Evolutionary conservation across 2,329 filamentous ascomycete species (phyloP).

Genomic region (Neopestalotiopsis rosae): DNA sequence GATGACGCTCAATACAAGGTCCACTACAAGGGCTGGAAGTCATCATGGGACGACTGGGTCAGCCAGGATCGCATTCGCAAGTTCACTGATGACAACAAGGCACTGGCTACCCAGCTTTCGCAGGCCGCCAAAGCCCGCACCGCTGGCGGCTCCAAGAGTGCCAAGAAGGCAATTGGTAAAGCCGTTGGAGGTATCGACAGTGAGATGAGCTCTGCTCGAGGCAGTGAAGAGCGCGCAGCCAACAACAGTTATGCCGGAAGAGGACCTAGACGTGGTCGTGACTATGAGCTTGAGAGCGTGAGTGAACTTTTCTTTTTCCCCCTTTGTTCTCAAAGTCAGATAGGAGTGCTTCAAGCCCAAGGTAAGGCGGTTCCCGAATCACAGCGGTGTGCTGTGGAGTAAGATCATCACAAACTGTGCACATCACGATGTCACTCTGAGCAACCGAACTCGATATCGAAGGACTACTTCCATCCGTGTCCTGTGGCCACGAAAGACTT

Average conservation of each 20-base stretch:
- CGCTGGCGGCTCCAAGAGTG: slow-evolving; percentile 39
- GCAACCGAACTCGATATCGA: too few relatives aligned
- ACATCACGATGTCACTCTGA: neutral
- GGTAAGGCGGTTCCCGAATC: neutral
- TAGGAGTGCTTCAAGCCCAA: slow-evolving; percentile 10
- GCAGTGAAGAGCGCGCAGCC: slow-evolving; percentile 78
- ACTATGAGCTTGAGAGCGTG: slow-evolving; percentile 84
- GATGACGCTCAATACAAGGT: slow-evolving; percentile 85
- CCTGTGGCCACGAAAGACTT: too few relatives aligned
- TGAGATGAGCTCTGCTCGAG: slow-evolving; percentile 69
- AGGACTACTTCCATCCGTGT: too few relatives aligned
- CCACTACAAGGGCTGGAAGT: slow-evolving; percentile 99
- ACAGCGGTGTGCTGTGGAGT: neutral
- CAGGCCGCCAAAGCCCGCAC: slow-evolving; percentile 48
- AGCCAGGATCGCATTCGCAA: slow-evolving; percentile 91
- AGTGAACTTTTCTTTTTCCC: slow-evolving; percentile 40
- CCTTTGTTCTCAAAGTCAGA: slow-evolving; percentile 11
- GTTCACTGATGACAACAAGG: slow-evolving; percentile 92
- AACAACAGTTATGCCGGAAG: slow-evolving; percentile 64
- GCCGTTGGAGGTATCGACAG: slow-evolving; percentile 52
- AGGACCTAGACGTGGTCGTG: slow-evolving; percentile 75
- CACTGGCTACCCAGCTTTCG: slow-evolving; percentile 77
- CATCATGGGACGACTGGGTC: slow-evolving; percentile 99
- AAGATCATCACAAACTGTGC: neutral
- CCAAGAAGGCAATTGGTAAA: slow-evolving; percentile 56